Evolutionary conservation across 169 alveolate species (phyloP), one percentile per base, ranked within the genome.

Genomic region (Plasmodium knowlesi): DNA sequence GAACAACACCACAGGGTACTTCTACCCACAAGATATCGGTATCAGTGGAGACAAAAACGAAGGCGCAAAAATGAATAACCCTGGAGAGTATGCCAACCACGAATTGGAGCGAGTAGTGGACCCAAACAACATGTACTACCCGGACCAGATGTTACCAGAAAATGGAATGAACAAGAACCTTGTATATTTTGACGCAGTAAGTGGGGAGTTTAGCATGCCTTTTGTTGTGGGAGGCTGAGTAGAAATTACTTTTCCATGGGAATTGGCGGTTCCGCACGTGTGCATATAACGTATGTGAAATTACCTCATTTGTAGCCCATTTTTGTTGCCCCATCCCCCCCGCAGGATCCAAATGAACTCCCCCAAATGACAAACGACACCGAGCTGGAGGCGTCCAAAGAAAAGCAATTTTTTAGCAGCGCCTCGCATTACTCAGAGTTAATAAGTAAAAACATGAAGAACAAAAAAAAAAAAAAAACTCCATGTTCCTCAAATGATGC

Each of bases 341-440:
- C 70, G 61, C 37, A 82, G 90, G 90, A 82, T 28, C 37, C 72
- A 9, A 50, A 82, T 57, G 53, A 72, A 6, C 19, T 82, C 14
- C 39, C 90, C n/a, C 70, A 25, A 82, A 46, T 32, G 37, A 39
- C 67, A 5, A 82, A 86, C 37, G 93, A 86, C 54, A 86, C 74
- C 12, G 93, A 86, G 80, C 34, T 86, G 4, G 46, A 25, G 30
- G 71, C 73, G 12, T 82, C 76, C n/a, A 74, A 86, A 32, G 80
- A 70, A 32, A 86, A 86, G 30, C 78, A 74, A n/a, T 86, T 86
- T 76, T 86, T 73, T 76, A 86, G 80, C 50, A 50, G 46, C 41
- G 73, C 84, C 19, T 86, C 93, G 41, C 93, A 86, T 74, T 76
- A 74, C 80, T 53, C 61, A 74, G 93, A 86, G 50, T 76, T 86